Conservation (phyloP, 164 flowering plant genomes). For the Cinnamomum micranthum region DNA sequence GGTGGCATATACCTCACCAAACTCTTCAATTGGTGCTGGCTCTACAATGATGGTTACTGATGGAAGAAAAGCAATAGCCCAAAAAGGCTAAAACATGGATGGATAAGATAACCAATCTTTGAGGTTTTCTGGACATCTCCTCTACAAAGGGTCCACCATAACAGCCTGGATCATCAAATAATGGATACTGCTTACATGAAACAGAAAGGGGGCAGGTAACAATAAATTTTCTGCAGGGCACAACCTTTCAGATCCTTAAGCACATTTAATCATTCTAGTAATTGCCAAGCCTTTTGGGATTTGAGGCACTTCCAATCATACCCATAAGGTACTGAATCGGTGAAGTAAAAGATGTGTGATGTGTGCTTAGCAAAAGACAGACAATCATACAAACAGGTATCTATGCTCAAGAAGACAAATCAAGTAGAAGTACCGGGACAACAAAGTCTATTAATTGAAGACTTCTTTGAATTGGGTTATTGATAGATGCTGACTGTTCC, state of each 20-base stretch:
- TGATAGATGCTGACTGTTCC: background rate
- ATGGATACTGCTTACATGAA: background rate
- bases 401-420: background rate
- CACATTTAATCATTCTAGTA: background rate
- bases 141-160: background rate
- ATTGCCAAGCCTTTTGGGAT: background rate
- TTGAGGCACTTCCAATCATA: background rate
- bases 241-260: background rate
- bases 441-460: background rate
- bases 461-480: background rate
- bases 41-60: background rate
- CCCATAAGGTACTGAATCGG: too few species aligned
- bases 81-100: background rate
- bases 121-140: background rate
- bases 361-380: background rate
- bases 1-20: background rate
- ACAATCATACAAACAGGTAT: background rate
- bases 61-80: background rate
- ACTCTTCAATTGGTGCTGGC: background rate
- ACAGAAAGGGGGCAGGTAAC: background rate
- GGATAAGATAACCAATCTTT: background rate
- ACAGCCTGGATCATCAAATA: background rate
- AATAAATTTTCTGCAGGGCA: background rate
- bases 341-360: too few species aligned
- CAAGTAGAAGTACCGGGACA: background rate